Conservation (phyloP, 306 rosid genomes). For the Fragaria iinumae region DNA sequence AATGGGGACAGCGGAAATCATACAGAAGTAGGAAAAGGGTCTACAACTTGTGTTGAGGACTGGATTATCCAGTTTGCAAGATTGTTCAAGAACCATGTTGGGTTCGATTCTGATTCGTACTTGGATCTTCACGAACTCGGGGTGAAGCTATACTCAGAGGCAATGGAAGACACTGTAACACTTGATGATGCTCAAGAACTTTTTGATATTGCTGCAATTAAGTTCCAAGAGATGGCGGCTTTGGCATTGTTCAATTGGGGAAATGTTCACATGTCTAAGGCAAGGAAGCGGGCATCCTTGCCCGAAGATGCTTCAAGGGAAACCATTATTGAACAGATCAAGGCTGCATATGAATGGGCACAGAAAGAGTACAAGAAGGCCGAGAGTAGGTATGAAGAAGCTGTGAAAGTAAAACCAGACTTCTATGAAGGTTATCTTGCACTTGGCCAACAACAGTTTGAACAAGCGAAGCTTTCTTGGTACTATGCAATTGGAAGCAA, state of each 20-base stretch:
- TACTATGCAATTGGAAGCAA: constrained; percentile 54
- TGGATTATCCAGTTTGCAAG: constrained; percentile 95
- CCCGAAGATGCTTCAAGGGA: constrained; percentile 63
- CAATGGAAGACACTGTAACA: constrained; percentile 74
- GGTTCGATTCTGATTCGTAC: constrained; percentile 81
- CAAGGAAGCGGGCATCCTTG: constrained; percentile 55
- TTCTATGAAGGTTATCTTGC: constrained; percentile 87
- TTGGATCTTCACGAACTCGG: constrained; percentile 88
- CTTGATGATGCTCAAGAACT: constrained; percentile 73
- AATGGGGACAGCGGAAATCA: constrained; percentile 44
- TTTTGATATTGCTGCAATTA: constrained; percentile 73
- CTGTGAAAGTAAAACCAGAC: constrained; percentile 65
- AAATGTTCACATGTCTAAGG: constrained; percentile 79
- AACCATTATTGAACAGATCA: constrained; percentile 42
- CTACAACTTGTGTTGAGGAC: constrained; percentile 54
- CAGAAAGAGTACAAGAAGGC: constrained; percentile 66
- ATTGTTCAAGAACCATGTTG: constrained; percentile 93
- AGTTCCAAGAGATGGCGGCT: constrained; percentile 93
- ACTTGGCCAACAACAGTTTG: constrained; percentile 84
- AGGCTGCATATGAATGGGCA: constrained; percentile 72
- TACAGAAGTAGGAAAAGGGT: constrained; percentile 23
- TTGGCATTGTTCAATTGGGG: constrained; percentile 94
- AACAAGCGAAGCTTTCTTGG: constrained; percentile 90
- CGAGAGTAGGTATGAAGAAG: constrained; percentile 66
- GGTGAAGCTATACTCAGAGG: constrained; percentile 78